A percentile compares a stretch with the other conserved stretches of the same genome.
phyloP scores from a whole-genome alignment of 148 eudicot species.

The Gaultheria prostrata region DNA sequence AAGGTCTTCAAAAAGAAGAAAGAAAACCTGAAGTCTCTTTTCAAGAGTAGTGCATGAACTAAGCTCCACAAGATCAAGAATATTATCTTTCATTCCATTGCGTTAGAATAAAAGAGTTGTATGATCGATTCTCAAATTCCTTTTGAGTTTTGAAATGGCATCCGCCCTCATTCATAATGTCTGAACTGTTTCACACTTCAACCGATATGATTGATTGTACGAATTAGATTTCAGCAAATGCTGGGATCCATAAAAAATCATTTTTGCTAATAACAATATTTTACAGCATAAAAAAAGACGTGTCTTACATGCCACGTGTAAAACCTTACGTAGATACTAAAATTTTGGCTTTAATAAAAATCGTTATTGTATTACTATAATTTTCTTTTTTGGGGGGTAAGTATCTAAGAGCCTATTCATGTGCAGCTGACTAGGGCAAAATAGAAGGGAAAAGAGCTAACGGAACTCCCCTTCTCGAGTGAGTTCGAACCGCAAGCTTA shows the following conservation, averaged over 20 bases:
- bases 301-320: neutral
- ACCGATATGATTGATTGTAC: neutral
- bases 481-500: no score
- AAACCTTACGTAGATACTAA: no score
- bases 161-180: neutral
- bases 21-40: neutral
- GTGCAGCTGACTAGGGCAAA: no score
- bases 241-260: neutral
- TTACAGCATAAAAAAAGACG: neutral
- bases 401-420: no score
- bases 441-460: no score
- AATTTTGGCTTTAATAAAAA: no score
- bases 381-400: no score
- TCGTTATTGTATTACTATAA: no score
- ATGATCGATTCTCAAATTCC: neutral
- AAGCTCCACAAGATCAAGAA: neutral
- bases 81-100: neutral
- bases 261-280: no score
- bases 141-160: neutral
- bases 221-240: neutral
- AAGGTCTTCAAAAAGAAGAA: no score
- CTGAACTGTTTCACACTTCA: neutral
- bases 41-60: neutral
- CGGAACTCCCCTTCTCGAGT: no score
- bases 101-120: neutral